phyloP scores from a whole-genome alignment of 2,329 filamentous ascomycete species.

The Neoscytalidium dimidiatum region DNA sequence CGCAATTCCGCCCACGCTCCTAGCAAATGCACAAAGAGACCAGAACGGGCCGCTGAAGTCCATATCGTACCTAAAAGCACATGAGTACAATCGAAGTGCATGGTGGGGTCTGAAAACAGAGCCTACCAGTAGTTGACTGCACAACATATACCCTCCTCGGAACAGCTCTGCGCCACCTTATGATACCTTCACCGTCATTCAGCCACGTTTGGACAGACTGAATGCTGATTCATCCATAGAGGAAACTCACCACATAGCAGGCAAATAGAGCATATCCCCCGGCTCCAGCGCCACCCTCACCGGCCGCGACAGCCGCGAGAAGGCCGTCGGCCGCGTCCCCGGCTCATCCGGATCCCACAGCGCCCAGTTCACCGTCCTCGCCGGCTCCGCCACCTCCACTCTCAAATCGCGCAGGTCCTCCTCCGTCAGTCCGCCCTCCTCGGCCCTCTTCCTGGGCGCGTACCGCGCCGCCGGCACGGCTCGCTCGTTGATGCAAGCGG shows the following conservation, averaged over 20 bases:
- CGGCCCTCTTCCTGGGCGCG: constrained; percentile 24
- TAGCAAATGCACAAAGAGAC: constrained; percentile 58
- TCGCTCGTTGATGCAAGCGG: constrained; percentile 68
- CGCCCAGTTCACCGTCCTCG: constrained; percentile 64
- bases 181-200: constrained; percentile 60
- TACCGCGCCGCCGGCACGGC: constrained; percentile 62
- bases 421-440: constrained; percentile 6
- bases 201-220: too few species aligned
- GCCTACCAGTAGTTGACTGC: constrained; percentile 74
- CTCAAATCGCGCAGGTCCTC: constrained; percentile 27
- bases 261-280: constrained; percentile 81
- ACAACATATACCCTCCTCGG: constrained; percentile 69
- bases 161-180: constrained; percentile 73
- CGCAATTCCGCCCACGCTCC: constrained; percentile 27
- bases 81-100: neutral
- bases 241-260: constrained; percentile 68
- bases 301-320: constrained; percentile 62
- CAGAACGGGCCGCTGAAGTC: constrained; percentile 72
- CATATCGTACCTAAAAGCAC: constrained; percentile 65
- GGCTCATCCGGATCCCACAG: constrained; percentile 73
- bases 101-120: fast-evolving
- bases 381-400: constrained; percentile 34
- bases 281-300: constrained; percentile 68
- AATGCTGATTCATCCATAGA: too few species aligned
- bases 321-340: constrained; percentile 52